Evolutionary conservation across 1,284 basidiomycete species (phyloP).

Genomic region (Stereum hirsutum): DNA sequence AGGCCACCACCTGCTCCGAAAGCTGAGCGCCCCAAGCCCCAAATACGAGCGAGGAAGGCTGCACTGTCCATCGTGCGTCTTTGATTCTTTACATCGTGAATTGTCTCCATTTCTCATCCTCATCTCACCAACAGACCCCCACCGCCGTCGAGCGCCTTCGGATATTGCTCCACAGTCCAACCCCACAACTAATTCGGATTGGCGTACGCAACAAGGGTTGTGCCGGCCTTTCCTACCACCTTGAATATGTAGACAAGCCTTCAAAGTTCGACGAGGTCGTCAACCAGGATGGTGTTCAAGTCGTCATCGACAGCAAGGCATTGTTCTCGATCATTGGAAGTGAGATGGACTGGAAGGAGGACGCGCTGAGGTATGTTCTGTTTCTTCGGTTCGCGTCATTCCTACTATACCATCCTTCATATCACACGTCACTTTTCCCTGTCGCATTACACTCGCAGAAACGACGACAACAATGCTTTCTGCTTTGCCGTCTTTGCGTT

Average conservation of each 20-base stretch:
- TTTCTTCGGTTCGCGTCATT: too few species aligned
- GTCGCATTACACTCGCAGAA: too few species aligned
- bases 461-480: too few species aligned
- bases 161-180: conserved; percentile 65
- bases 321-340: conserved; percentile 98
- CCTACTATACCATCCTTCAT: too few species aligned
- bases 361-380: conserved; percentile 82
- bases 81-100: conserved; percentile 1
- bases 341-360: conserved; percentile 99
- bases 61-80: conserved; percentile 78
- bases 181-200: conserved; percentile 91
- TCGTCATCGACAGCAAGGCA: conserved; percentile 95
- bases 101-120: neutral
- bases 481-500: too few species aligned
- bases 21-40: conserved; percentile 52
- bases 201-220: conserved; percentile 99
- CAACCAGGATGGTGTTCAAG: conserved; percentile 87
- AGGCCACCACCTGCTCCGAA: conserved; percentile 61
- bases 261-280: conserved; percentile 98
- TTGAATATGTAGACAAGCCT: conserved; percentile 91
- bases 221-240: conserved; percentile 94
- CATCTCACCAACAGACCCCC: conserved; percentile 56
- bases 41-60: conserved; percentile 70
- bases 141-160: conserved; percentile 69
- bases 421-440: neutral